Conservation (phyloP, 306 rosid species). For the Gynostemma pentaphyllum region DNA sequence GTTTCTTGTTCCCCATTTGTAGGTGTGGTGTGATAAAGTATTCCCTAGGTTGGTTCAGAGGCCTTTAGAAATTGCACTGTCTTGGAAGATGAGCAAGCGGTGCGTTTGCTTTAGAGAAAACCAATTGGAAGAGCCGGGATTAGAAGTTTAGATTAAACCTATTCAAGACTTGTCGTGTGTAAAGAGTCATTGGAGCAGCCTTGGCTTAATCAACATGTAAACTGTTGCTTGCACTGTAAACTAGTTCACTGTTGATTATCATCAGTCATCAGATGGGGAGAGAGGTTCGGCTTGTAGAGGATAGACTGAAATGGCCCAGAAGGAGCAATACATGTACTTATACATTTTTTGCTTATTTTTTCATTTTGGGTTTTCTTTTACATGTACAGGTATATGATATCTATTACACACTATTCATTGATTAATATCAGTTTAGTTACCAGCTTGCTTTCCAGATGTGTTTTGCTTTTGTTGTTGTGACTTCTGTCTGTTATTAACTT, state of each 20-base stretch:
- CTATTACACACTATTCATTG: neutral
- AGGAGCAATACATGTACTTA: neutral
- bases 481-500: neutral
- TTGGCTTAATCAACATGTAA: neutral
- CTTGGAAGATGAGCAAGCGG: conserved; percentile 84
- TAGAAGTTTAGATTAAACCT: conserved; percentile 68
- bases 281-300: neutral
- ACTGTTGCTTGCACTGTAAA: neutral
- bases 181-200: neutral
- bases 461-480: neutral
- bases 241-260: neutral
- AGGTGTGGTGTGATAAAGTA: conserved; percentile 94
- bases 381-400: neutral
- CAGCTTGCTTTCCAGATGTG: neutral
- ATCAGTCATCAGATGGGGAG: neutral
- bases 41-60: conserved; percentile 76
- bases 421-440: neutral
- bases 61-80: conserved; percentile 78
- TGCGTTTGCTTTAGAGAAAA: conserved; percentile 81
- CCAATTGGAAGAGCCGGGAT: conserved; percentile 55
- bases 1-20: neutral
- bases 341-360: neutral
- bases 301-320: neutral
- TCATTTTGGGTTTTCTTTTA: too few relatives aligned
- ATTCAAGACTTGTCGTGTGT: conserved; percentile 52